Conservation (phyloP, 2,329 filamentous ascomycete species). For the Fusarium dimerum region DNA sequence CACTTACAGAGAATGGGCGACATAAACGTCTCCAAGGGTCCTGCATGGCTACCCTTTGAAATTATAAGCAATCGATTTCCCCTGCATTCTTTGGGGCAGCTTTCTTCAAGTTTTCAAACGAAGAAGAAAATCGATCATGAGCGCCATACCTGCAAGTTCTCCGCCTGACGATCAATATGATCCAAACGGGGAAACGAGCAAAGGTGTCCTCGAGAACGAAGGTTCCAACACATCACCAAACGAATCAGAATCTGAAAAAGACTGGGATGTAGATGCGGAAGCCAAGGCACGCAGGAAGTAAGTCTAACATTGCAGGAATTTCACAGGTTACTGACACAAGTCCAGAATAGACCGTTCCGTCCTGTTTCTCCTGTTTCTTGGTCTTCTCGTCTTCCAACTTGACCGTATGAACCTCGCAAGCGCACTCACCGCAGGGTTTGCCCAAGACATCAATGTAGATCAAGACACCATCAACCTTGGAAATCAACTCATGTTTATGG, state of each 20-base stretch:
- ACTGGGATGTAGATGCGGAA: constrained; percentile 1
- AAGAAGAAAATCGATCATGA: too few relatives aligned
- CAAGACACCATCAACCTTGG: constrained; percentile 53
- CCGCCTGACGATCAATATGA: too few relatives aligned
- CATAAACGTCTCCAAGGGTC: too few relatives aligned
- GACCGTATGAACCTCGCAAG: constrained; percentile 55
- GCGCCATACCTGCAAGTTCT: too few relatives aligned
- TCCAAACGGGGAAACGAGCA: too few relatives aligned
- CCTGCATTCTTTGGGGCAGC: too few relatives aligned
- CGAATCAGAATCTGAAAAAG: constrained; percentile 1
- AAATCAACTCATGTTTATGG: constrained; percentile 55
- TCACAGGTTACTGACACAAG: background rate
- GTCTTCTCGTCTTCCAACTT: constrained; percentile 52
- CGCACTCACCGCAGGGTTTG: constrained; percentile 50
- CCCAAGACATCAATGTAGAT: constrained; percentile 41
- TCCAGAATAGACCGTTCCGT: constrained; percentile 48
- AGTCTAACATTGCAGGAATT: background rate
- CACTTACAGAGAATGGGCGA: too few relatives aligned
- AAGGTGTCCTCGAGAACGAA: background rate
- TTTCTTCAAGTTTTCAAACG: too few relatives aligned
- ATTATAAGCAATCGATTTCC: too few relatives aligned
- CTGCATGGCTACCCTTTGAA: too few relatives aligned
- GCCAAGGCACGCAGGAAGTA: constrained; percentile 2
- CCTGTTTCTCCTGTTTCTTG: constrained; percentile 49
- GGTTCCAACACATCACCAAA: background rate